Base-by-base conservation (phyloP, 305 asterid species). In the Petunia hybrid region DNA sequence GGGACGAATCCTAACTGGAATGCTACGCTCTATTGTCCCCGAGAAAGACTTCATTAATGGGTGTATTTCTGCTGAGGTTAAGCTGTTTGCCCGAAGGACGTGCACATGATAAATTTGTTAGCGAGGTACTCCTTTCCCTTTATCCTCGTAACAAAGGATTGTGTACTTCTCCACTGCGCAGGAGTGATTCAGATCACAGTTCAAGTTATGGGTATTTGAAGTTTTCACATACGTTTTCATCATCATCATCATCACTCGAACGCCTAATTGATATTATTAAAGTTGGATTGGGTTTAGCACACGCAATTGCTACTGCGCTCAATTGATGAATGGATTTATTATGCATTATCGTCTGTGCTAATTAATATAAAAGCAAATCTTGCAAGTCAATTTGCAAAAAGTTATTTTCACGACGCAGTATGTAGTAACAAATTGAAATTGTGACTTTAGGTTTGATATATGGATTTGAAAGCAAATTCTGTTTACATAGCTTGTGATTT, bases 1-100 rank as follows among this genome's bases (percentile, higher is more conserved):
- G 22, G 63, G 53, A 83, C 70, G 7, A 79, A 61, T 48, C 88
- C 91, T 41, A 42, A 1, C 9, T 89, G 90, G 89, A 67, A 86
- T 36, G 66, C 45, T 43, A 41, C 12, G 0, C 1, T 80, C 8
- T 79, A 7, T 35, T 1, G 4, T 83, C 45, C 48, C 55, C 0
- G 74, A 74, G 62, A 9, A 2, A 8, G 51, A 51, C 0, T 53
- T 83, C 68, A 46, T 38, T 6, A 1, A 3, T 8, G 22, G 4
- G 16, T 6, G 41, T 0, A 8, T 10, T 2, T 4, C 0, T 5
- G 13, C 61, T 16, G n/a, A 13, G 0, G 65, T 83, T 61, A 57
- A 57, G 38, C 45, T 83, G 38, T 79, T 61, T 31, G 74, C 78
- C 1, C 0, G 56, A 10, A 83, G 84, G 41, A 60, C 61, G 1